Conservation (phyloP, 1,284 basidiomycete species). For the Cystobasidiaceae sp. region DNA sequence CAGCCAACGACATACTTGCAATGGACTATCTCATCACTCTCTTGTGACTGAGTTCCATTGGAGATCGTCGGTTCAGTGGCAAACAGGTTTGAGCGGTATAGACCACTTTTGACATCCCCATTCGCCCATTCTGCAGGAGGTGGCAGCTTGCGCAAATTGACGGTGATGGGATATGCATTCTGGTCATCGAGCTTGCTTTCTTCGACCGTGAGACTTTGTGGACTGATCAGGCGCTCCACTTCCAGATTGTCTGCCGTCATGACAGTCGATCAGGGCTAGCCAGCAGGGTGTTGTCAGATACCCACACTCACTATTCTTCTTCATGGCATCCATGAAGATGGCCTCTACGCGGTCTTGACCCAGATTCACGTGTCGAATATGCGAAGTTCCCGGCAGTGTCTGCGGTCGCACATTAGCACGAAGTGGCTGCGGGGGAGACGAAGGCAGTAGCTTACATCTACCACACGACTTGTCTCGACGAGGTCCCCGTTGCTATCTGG, state of each 20-base stretch:
- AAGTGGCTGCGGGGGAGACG: background rate
- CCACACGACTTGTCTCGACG: conserved; percentile 39
- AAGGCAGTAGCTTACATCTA: conserved; percentile 28
- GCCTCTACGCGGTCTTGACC: conserved; percentile 68
- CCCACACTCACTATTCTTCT: conserved; percentile 38
- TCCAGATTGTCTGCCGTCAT: conserved; percentile 54
- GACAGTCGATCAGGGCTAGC: conserved; percentile 43
- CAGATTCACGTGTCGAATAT: conserved; percentile 61
- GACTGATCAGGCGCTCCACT: conserved; percentile 58
- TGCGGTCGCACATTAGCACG: background rate
- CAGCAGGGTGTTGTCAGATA: background rate
- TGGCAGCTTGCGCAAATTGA: conserved; percentile 52
- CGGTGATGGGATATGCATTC: conserved; percentile 52
- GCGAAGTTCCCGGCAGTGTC: conserved; percentile 50
- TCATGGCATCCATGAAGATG: conserved; percentile 57
- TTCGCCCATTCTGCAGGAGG: conserved; percentile 22
- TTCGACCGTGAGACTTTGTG: conserved; percentile 54
- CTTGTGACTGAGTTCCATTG: conserved; percentile 26
- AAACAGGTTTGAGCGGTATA: conserved; percentile 44
- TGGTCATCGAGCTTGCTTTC: conserved; percentile 43
- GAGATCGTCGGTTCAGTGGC: conserved; percentile 36
- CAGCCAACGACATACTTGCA: conserved; percentile 47
- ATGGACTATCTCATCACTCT: conserved; percentile 37
- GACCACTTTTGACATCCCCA: conserved; percentile 31
- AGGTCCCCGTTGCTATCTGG: conserved; percentile 56